Evolutionary conservation across 2,329 filamentous ascomycete species (phyloP).

Genomic region (Verticillium klebahnii): DNA sequence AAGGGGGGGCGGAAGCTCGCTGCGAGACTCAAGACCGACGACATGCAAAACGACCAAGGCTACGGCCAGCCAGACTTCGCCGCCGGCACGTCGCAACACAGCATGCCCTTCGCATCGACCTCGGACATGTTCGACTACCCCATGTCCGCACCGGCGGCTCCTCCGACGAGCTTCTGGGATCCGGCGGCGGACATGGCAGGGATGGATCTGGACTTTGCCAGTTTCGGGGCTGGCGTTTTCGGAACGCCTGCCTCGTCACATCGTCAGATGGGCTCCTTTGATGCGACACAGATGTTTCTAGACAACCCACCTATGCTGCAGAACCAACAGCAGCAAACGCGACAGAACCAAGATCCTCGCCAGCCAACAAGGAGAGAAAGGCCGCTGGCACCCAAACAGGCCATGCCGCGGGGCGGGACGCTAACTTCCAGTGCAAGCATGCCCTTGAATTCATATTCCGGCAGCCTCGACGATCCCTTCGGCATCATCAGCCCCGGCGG

Average conservation of each 20-base stretch:
- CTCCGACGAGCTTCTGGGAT: slow-evolving; percentile 54
- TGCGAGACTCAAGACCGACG: slow-evolving; percentile 38
- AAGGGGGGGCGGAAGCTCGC: slow-evolving; percentile 53
- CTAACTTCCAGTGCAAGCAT: slow-evolving; percentile 18
- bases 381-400: slow-evolving; percentile 45
- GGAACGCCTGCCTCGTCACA: slow-evolving; percentile 31
- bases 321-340: slow-evolving; percentile 16
- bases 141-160: slow-evolving; percentile 51
- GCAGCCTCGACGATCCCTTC: slow-evolving; percentile 47
- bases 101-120: slow-evolving; percentile 42
- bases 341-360: slow-evolving; percentile 6
- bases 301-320: slow-evolving; percentile 31
- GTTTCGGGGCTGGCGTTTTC: slow-evolving; percentile 39
- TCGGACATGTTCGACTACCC: slow-evolving; percentile 57
- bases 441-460: slow-evolving; percentile 36
- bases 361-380: slow-evolving; percentile 36
- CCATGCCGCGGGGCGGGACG: slow-evolving; percentile 22
- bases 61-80: slow-evolving; percentile 49
- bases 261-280: slow-evolving; percentile 45
- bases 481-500: slow-evolving; percentile 36
- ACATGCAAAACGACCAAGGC: slow-evolving; percentile 55
- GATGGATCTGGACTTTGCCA: slow-evolving; percentile 57
- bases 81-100: slow-evolving; percentile 42
- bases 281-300: slow-evolving; percentile 52
- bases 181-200: slow-evolving; percentile 42